Evolutionary conservation across 2,329 filamentous ascomycete genomes (phyloP), one percentile per base, ranked within the genome.

Genomic region (Colletotrichum tamarilloi): DNA sequence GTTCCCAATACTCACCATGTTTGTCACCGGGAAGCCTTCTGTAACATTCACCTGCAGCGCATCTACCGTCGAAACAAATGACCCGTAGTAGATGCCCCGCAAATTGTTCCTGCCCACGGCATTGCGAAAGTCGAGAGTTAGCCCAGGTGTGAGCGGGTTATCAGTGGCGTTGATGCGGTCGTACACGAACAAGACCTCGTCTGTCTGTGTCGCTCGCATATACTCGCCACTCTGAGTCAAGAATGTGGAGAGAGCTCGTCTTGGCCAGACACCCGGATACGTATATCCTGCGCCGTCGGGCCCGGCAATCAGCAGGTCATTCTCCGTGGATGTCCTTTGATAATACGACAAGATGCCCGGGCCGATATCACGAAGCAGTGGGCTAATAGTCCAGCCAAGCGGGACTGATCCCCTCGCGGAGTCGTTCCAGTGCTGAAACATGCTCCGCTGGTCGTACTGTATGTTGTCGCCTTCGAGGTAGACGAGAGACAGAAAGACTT

Each of bases 381-480:
- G 66, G 58, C 66, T 68, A 22, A 63, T 68, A 5, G 66, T 68
- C 66, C 66, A 68, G 30, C 66, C 66, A 19, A 68, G 46, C 5
- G 66, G 66, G 28, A 68, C 58, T 19, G 58, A 62, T 4, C 66
- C 66, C 30, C 66, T 62, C 19, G 59, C 49, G 3, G 66, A 24
- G 24, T 68, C 66, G 19, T 56, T 68, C 66, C 66, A 68, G 46
- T 68, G 66, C 7, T 24, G n/a, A n/a, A 68, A 62, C 66, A 68
- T 68, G 49, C n/a, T 26, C 1, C 66, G 58, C 30, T 68, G 66
- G 32, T 62, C 26, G 30, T 68, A 68, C 22, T 68, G 66, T 4
- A 68, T 30, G 58, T 68, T 68, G 24, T 68, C 66, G 1, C 66
- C 66, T n/a, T 68, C 66, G 19, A 68, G 66, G 19, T 68, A 68